These are phyloP conservation scores for Ceratobasidium sp. DNA, from an alignment of 1,284 basidiomycete genomes.

Conservation along the genomic window DNA sequence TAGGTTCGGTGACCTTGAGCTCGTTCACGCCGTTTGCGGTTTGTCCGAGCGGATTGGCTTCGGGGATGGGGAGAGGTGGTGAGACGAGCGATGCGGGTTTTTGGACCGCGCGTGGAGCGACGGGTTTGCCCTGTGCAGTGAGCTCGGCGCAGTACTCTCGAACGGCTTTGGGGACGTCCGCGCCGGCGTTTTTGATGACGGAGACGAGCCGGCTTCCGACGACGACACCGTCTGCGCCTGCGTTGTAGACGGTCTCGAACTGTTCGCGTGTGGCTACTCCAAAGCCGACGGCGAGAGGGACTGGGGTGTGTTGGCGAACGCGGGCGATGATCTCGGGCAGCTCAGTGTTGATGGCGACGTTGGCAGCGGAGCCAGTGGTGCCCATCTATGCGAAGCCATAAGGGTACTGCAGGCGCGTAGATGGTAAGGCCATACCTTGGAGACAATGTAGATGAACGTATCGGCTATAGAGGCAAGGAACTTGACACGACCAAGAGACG, in stretches of 20 bases:
- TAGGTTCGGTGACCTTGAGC: slow-evolving; percentile 57
- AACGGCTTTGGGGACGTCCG: slow-evolving; percentile 63
- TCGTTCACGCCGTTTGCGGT: slow-evolving; percentile 48
- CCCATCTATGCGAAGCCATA: slow-evolving; percentile 80
- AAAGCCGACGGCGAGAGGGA: slow-evolving; percentile 95
- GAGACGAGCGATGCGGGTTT: slow-evolving; percentile 42
- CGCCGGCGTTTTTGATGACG: slow-evolving; percentile 76
- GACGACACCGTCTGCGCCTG: slow-evolving; percentile 95
- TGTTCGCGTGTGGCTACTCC: slow-evolving; percentile 94
- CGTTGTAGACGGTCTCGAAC: slow-evolving; percentile 84
- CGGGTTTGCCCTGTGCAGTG: slow-evolving; percentile 67
- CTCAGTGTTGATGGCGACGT: slow-evolving; percentile 76
- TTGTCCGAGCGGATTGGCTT: slow-evolving; percentile 47
- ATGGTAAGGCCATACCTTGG: slow-evolving; percentile 70
- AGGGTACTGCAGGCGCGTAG: not conserved
- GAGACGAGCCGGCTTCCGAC: slow-evolving; percentile 89
- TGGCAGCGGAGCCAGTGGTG: slow-evolving; percentile 91
- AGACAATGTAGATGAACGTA: slow-evolving; percentile 97
- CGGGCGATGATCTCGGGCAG: slow-evolving; percentile 84
- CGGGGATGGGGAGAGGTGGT: slow-evolving; percentile 49
- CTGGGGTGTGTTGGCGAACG: slow-evolving; percentile 77
- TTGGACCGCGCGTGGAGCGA: slow-evolving; percentile 54
- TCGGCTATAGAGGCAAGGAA: slow-evolving; percentile 95
- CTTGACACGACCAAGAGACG: slow-evolving; percentile 86
- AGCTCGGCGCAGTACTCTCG: slow-evolving; percentile 79